Evolutionary conservation across 495 filamentous ascomycete genomes (phyloP).

Genomic region (Lepidopterella palustris): DNA sequence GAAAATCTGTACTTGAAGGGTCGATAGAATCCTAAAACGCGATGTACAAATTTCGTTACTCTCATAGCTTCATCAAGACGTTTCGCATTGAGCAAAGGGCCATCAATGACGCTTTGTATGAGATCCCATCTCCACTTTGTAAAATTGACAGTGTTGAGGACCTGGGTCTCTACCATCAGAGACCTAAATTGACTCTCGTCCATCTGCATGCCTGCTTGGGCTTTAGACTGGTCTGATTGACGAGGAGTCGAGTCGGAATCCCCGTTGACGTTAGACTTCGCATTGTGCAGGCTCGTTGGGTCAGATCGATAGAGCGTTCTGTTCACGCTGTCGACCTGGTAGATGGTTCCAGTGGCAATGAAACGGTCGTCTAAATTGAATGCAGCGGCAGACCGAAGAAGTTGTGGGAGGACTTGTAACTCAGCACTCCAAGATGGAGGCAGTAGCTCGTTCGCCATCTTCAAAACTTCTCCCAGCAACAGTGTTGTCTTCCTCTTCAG

Average conservation of each 20-base stretch:
- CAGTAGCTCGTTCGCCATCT: conserved; percentile 76
- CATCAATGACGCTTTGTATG: conserved; percentile 84
- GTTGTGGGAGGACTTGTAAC: conserved; percentile 75
- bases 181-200: conserved; percentile 85
- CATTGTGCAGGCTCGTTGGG: conserved; percentile 42
- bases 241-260: conserved; percentile 24
- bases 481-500: conserved; percentile 84
- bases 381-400: conserved; percentile 67
- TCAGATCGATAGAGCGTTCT: conserved; percentile 80
- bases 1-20: conserved; percentile 96
- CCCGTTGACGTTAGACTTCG: conserved; percentile 36
- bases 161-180: conserved; percentile 77
- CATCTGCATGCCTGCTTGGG: conserved; percentile 63
- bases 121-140: conserved; percentile 96
- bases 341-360: conserved; percentile 76
- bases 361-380: conserved; percentile 67
- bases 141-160: conserved; percentile 77
- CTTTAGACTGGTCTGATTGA: conserved; percentile 60
- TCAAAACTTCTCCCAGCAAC: conserved; percentile 82
- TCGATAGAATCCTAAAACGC: conserved; percentile 87
- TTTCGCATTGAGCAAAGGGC: conserved; percentile 85
- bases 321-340: conserved; percentile 96
- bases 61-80: conserved; percentile 91
- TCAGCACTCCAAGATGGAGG: conserved; percentile 70
- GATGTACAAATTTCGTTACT: conserved; percentile 89